Base-by-base conservation (phyloP, 2,329 filamentous ascomycete genomes). In the Aureobasidium sp. region DNA sequence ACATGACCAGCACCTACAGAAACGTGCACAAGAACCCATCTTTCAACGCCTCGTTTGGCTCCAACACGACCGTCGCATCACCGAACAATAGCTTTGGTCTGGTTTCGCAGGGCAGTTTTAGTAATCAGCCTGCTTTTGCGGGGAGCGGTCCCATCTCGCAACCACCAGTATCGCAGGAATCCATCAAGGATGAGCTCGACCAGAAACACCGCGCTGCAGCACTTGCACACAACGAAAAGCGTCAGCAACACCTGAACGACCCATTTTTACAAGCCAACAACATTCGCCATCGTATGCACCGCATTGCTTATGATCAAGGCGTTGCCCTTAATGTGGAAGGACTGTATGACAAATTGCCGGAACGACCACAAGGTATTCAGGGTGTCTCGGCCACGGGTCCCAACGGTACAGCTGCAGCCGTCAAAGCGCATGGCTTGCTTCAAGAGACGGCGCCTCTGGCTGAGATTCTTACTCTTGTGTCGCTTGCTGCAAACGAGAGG, bases 391-490 rank as follows among this genome's bases (percentile, higher is more conserved):
- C 64, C 15, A 64, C 63, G 14, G 66, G 64, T n/a, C 68, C 63
- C 2, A 66, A 70, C 49, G 72, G 71, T 9, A 65, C 72, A 12
- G 2, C 71, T 51, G 31, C 62, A n/a, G 61, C 60, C 11, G 68
- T 70, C 22, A 70, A 63, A 37, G 78, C 84, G 75, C 68, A 76
- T 66, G 90, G 88, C 60, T 83, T 95, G 41, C 83, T 94, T 0
- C 85, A 88, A 39, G 72, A 75, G 22, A 88, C 91, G 47, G 85
- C 89, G 1, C 86, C 84, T 60, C 78, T 96, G 37, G 87, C 89
- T 15, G 91, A 96, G 64, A 89, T 97, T 67, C 77, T 97, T 48
- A 88, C 90, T 29, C 79, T 97, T 17, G 73, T 97, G 63, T 94
- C 91, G 6, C 82, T 97, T 62, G 89, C 90, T 20, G 87, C 90